A percentile compares a stretch with the other conserved stretches of the same genome.
phyloP scores from a whole-genome alignment of 2,329 filamentous ascomycete genomes.

The Parastagonospora nodorum region DNA sequence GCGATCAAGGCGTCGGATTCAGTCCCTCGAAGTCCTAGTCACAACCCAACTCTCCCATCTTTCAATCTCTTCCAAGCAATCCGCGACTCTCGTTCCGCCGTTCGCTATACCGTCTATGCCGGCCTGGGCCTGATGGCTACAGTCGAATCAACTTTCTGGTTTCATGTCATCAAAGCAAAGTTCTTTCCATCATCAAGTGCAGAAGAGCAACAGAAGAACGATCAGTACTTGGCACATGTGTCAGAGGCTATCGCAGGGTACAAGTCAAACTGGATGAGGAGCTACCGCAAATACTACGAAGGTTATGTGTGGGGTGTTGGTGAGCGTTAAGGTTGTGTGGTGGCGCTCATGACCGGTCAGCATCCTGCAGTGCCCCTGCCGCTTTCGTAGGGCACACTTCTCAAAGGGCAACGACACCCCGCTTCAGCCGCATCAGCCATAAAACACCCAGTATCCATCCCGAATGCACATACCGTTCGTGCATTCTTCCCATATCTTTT shows the following conservation, averaged over 20 bases:
- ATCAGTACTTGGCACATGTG: constrained; percentile 14
- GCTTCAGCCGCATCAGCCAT: neutral
- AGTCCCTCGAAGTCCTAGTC: neutral
- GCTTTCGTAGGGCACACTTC: neutral
- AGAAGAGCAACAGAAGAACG: constrained; percentile 19
- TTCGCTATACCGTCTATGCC: constrained; percentile 32
- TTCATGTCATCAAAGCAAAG: constrained; percentile 29
- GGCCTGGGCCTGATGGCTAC: constrained; percentile 26
- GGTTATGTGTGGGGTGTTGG: constrained; percentile 26
- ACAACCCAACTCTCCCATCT: constrained; percentile 8
- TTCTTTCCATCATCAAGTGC: constrained; percentile 25
- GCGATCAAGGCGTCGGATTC: constrained; percentile 1
- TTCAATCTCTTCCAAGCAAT: constrained; percentile 26
- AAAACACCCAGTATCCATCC: neutral
- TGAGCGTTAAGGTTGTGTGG: neutral
- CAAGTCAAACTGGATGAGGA: constrained; percentile 20
- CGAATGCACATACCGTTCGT: neutral
- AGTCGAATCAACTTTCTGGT: constrained; percentile 37
- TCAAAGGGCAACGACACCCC: neutral
- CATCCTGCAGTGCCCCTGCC: neutral
- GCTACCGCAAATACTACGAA: constrained; percentile 25
- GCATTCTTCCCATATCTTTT: neutral
- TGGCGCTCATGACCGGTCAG: neutral
- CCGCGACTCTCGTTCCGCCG: constrained; percentile 10
- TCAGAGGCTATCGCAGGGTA: constrained; percentile 13